These are phyloP conservation scores for Pterulicium gracile DNA, from an alignment of 1,284 basidiomycete species.

Conservation along the genomic window DNA sequence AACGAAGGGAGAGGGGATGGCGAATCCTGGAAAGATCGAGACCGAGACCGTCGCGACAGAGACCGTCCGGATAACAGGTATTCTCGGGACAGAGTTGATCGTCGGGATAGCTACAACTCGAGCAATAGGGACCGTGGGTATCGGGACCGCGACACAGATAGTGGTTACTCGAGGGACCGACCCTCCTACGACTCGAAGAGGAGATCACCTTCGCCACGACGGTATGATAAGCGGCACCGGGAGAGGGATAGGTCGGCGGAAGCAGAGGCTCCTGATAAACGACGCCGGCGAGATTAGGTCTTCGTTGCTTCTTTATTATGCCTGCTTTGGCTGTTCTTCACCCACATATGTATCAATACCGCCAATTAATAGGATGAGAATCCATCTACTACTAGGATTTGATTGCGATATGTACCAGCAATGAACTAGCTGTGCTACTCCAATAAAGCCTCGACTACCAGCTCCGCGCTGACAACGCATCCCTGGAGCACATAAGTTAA, in stretches of 20 bases:
- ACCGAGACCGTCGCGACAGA: not conserved
- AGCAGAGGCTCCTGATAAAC: not conserved
- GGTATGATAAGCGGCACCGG: not conserved
- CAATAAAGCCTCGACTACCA: constrained; percentile 39
- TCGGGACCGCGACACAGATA: not conserved
- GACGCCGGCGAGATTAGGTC: not conserved
- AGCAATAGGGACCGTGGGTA: not conserved
- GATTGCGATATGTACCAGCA: no score
- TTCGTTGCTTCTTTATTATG: no score
- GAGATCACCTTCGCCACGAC: no score
- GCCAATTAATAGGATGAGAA: no score
- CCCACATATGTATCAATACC: no score
- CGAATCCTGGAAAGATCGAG: not conserved
- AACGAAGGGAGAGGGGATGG: not conserved
- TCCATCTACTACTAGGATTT: no score
- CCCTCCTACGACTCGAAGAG: no score
- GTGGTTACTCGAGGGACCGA: not conserved
- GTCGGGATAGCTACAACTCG: no score
- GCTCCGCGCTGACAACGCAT: constrained; percentile 49
- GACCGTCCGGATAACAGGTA: not conserved
- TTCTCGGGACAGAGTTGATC: no score
- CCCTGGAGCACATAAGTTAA: constrained; percentile 25
- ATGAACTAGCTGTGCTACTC: no score
- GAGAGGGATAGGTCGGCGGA: not conserved
- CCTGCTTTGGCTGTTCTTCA: no score